These are phyloP conservation scores for Articulospora tetracladia DNA, from an alignment of 495 filamentous ascomycete species.

Conservation along the genomic window DNA sequence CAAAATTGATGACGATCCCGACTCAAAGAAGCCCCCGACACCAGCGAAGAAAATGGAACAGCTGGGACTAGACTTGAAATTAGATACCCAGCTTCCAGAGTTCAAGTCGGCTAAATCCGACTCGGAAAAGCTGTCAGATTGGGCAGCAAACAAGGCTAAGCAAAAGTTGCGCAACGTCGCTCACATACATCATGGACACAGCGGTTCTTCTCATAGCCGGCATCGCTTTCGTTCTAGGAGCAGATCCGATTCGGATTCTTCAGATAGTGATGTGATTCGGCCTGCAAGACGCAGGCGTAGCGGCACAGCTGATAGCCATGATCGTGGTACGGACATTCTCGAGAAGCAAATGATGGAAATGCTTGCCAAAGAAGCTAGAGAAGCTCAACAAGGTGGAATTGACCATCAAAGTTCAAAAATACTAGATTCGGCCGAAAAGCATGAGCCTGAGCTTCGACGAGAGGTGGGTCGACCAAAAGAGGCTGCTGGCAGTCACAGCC, in stretches of 20 bases:
- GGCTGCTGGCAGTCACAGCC: slow-evolving; percentile 10
- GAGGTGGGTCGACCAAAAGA: neutral
- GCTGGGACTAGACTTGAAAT: slow-evolving; percentile 12
- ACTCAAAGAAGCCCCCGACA: slow-evolving; percentile 7
- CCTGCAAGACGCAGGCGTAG: slow-evolving; percentile 15
- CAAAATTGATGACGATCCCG: slow-evolving; percentile 10
- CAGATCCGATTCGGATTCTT: slow-evolving; percentile 24
- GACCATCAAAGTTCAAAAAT: neutral
- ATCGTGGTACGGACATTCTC: slow-evolving; percentile 48
- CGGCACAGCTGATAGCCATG: slow-evolving; percentile 24
- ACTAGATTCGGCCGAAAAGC: slow-evolving; percentile 8
- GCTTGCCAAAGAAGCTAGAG: slow-evolving; percentile 47
- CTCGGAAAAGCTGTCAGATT: slow-evolving; percentile 18
- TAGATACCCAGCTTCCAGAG: slow-evolving; percentile 25
- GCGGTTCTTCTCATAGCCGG: slow-evolving; percentile 21
- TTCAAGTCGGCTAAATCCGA: slow-evolving; percentile 24
- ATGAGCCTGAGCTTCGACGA: neutral
- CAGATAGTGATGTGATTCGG: slow-evolving; percentile 14
- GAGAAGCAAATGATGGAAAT: slow-evolving; percentile 68
- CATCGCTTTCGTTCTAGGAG: slow-evolving; percentile 25
- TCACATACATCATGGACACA: slow-evolving; percentile 40
- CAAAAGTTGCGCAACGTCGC: slow-evolving; percentile 39
- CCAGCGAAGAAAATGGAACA: slow-evolving; percentile 4
- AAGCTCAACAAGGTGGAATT: slow-evolving; percentile 19
- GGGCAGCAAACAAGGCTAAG: slow-evolving; percentile 30